Conservation (phyloP, 108 stramenopile genomes). For the Nitzschia putrida region DNA sequence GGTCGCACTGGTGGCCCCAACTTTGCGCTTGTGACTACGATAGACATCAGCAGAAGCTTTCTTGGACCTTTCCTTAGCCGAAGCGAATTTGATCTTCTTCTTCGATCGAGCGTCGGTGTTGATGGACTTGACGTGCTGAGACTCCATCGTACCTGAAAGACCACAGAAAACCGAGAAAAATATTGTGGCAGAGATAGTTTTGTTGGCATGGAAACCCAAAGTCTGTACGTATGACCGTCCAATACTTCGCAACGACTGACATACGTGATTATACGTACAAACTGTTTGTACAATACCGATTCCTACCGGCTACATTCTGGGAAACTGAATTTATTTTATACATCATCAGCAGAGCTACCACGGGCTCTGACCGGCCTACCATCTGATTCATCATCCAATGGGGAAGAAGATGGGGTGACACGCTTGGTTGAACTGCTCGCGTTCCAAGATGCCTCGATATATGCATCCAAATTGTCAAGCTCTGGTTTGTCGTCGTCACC, state of each 20-base stretch:
- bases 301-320: too few relatives aligned
- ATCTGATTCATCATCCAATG: not conserved
- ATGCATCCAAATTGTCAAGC: not conserved
- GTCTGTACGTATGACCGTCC: not conserved
- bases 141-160: constrained; percentile 8
- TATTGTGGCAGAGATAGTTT: not conserved
- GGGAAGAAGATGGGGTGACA: not conserved
- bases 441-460: not conserved
- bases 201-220: constrained; percentile 1
- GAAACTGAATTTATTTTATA: too few relatives aligned
- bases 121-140: constrained; percentile 57
- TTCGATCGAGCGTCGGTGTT: constrained; percentile 64
- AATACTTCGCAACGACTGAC: not conserved
- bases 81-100: constrained; percentile 73
- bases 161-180: not conserved
- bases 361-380: not conserved
- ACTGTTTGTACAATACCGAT: too few relatives aligned
- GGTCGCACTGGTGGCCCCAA: constrained; percentile 64
- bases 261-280: too few relatives aligned
- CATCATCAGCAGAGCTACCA: too few relatives aligned
- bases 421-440: not conserved
- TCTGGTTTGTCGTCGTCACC: not conserved
- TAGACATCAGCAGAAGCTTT: constrained; percentile 82
- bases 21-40: constrained; percentile 64
- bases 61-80: constrained; percentile 68